Conservation (phyloP, 192 early-diverging fungal genomes). For the Coemansia sp. region DNA sequence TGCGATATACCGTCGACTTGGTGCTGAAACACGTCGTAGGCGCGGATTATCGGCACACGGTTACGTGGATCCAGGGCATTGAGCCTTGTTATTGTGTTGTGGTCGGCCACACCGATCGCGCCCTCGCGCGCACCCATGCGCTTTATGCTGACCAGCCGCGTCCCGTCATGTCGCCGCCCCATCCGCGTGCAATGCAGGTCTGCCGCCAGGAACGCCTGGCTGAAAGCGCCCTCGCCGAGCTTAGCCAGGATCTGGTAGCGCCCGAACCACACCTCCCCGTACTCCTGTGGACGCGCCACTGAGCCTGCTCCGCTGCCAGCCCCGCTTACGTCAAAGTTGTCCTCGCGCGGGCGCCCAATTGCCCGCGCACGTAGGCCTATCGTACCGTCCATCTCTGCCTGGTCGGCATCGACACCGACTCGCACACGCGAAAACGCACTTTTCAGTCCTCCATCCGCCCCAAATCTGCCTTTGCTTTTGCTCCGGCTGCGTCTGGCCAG, state of each 20-base stretch:
- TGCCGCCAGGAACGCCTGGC: slow-evolving; percentile 41
- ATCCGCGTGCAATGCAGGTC: slow-evolving; percentile 38
- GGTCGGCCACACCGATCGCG: slow-evolving; percentile 42
- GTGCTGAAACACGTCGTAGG: slow-evolving; percentile 38
- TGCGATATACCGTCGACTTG: slow-evolving; percentile 4
- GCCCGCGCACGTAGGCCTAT: slow-evolving; percentile 9
- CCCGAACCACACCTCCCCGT: slow-evolving; percentile 49
- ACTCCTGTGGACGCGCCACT: slow-evolving; percentile 22
- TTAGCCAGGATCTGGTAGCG: slow-evolving; percentile 42
- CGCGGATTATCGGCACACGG: slow-evolving; percentile 36
- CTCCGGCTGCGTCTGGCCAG: too few species aligned
- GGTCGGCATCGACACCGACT: background rate
- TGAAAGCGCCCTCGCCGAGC: slow-evolving; percentile 50
- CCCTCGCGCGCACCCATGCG: slow-evolving; percentile 38
- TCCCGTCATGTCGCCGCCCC: slow-evolving; percentile 38
- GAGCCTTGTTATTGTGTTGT: slow-evolving; percentile 40
- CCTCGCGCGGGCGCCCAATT: background rate
- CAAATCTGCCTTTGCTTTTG: background rate
- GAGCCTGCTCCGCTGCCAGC: background rate
- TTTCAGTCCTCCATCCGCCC: slow-evolving; percentile 6
- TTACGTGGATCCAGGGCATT: slow-evolving; percentile 37
- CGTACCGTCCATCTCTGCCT: slow-evolving; percentile 10
- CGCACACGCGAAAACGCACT: slow-evolving; percentile 47
- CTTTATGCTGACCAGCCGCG: slow-evolving; percentile 41
- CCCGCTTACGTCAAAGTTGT: background rate